Percentiles rank a stretch among this genome's conserved stretches.
Conservation (phyloP, 306 rosid genomes). For the Rubus idaeus region DNA sequence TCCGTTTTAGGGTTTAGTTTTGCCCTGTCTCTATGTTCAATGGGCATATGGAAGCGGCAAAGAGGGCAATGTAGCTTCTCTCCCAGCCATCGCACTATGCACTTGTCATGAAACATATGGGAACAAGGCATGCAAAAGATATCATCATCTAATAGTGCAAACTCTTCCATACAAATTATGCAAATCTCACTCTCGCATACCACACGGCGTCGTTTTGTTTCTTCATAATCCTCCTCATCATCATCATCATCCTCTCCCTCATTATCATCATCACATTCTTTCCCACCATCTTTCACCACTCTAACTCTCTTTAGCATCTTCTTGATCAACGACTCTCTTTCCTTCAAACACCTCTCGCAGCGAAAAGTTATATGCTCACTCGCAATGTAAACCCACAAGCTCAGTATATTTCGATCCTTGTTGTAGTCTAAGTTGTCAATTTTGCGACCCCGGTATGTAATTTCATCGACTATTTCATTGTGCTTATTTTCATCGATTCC, state of each 20-base stretch:
- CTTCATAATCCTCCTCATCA: no score
- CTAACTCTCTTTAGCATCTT: not conserved
- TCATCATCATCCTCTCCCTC: not conserved
- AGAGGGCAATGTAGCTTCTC: constrained; percentile 1
- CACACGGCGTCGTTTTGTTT: not conserved
- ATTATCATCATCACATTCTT: not conserved
- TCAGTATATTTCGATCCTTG: not conserved
- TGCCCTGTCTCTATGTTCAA: not conserved
- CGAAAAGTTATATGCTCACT: not conserved
- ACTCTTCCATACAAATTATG: not conserved
- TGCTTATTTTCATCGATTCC: not conserved
- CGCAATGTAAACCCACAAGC: not conserved
- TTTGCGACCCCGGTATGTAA: not conserved
- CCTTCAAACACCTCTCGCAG: not conserved
- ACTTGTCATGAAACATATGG: not conserved
- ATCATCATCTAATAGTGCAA: constrained; percentile 2
- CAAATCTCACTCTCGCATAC: constrained; percentile 1
- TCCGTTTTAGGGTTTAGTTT: no score
- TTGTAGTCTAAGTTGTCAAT: not conserved
- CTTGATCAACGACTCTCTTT: not conserved
- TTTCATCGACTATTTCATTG: not conserved
- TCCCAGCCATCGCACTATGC: constrained; percentile 5
- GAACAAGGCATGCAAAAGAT: not conserved
- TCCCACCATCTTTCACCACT: not conserved
- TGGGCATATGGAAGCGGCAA: not conserved